Evolutionary conservation across 257 asterid genomes (phyloP).

Genomic region (Asclepias syriaca): DNA sequence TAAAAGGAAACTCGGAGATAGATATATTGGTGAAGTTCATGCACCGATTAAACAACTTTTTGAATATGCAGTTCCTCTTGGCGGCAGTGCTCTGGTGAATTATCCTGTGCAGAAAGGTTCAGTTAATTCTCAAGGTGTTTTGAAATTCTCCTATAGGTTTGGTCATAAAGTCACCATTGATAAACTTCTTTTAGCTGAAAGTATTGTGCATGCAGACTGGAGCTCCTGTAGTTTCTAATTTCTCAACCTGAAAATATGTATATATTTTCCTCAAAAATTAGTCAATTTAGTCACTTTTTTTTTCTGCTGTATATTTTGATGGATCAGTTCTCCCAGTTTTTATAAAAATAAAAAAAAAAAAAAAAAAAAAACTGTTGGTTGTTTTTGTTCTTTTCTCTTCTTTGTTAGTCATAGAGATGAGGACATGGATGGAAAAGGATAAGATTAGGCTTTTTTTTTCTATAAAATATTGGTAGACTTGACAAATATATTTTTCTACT

Average conservation of each 20-base stretch:
- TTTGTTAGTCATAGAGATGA: too few species aligned
- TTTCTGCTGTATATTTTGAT: too few species aligned
- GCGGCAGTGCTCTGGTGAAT: conserved; percentile 43
- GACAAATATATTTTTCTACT: too few species aligned
- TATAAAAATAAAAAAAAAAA: too few species aligned
- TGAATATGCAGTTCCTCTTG: conserved; percentile 32
- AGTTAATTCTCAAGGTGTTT: conserved; percentile 50
- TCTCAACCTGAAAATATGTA: background rate
- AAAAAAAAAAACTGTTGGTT: too few species aligned
- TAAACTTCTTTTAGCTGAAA: conserved; percentile 44
- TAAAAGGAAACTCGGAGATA: conserved; percentile 55
- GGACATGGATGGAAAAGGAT: too few species aligned
- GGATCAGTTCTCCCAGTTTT: too few species aligned
- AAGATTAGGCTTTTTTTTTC: too few species aligned
- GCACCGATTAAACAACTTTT: conserved; percentile 56
- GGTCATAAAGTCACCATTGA: conserved; percentile 55
- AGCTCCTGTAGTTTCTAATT: background rate
- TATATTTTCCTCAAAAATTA: background rate
- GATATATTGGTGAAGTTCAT: conserved; percentile 65
- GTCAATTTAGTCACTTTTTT: too few species aligned
- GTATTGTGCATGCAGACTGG: conserved; percentile 24
- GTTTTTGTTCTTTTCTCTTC: too few species aligned
- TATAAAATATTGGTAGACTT: too few species aligned
- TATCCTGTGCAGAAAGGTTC: conserved; percentile 55
- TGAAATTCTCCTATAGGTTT: conserved; percentile 52